A percentile compares a stretch with the other conserved stretches of the same genome.
phyloP scores from a whole-genome alignment of 1,284 basidiomycete genomes.

The Fereydounia khargensis region DNA sequence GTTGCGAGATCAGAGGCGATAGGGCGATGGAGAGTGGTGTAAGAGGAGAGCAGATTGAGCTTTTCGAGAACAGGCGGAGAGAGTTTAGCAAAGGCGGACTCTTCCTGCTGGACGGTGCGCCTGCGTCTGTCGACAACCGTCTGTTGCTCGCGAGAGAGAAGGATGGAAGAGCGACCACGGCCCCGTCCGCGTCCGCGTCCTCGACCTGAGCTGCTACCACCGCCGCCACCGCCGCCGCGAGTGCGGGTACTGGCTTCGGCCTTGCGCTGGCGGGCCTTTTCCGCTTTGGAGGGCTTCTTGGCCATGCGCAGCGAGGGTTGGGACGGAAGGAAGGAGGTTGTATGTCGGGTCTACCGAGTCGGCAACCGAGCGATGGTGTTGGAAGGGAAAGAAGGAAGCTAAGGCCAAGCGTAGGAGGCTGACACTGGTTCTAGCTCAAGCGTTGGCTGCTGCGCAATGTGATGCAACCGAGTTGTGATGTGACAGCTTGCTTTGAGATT shows the following conservation, averaged over 20 bases:
- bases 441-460: too few relatives aligned
- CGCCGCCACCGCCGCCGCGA: constrained; percentile 6
- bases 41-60: constrained; percentile 34
- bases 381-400: too few relatives aligned
- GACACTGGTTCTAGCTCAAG: too few relatives aligned
- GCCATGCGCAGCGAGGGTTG: too few relatives aligned
- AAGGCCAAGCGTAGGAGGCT: too few relatives aligned
- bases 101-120: constrained; percentile 25
- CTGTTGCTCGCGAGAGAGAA: constrained; percentile 24
- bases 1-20: constrained; percentile 9
- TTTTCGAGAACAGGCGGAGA: constrained; percentile 32
- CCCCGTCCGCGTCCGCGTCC: constrained; percentile 12
- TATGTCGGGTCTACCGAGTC: too few relatives aligned
- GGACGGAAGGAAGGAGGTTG: too few relatives aligned
- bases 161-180: constrained; percentile 4
- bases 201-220: constrained; percentile 2
- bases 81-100: constrained; percentile 41
- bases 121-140: constrained; percentile 19
- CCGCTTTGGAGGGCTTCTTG: constrained; percentile 33
- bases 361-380: too few relatives aligned
- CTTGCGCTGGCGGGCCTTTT: constrained; percentile 23
- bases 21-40: constrained; percentile 23
- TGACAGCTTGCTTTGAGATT: too few relatives aligned
- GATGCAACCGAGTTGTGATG: too few relatives aligned
- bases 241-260: constrained; percentile 1